Conservation (phyloP, 441 rosid genomes). For the Kokia cookei region DNA sequence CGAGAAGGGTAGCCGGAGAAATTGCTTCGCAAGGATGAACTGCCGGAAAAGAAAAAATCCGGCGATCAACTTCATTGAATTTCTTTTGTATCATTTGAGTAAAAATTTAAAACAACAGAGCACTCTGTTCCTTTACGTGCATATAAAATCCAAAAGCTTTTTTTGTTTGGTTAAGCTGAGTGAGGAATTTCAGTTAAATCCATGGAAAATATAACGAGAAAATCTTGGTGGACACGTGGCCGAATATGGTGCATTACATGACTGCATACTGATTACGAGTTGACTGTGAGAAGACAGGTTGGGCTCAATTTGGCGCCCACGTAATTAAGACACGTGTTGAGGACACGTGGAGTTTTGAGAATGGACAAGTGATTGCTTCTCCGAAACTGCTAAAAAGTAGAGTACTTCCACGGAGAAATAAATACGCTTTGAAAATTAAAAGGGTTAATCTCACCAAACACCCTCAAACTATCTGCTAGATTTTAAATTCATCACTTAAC, state of each 20-base stretch:
- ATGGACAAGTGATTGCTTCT: slow-evolving; percentile 15
- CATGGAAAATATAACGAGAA: slow-evolving; percentile 5
- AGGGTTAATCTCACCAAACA: neutral
- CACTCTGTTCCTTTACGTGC: neutral
- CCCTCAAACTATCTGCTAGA: no score
- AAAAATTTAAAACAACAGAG: neutral
- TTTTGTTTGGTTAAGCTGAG: neutral
- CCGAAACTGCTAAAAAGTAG: slow-evolving; percentile 15
- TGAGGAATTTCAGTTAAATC: neutral
- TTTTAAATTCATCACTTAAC: no score
- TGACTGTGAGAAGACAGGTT: slow-evolving; percentile 6
- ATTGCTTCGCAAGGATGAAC: slow-evolving; percentile 61
- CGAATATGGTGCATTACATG: neutral
- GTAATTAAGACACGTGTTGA: slow-evolving; percentile 12
- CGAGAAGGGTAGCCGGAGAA: slow-evolving; percentile 45
- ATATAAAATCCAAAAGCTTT: neutral
- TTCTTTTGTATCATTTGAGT: slow-evolving; percentile 36
- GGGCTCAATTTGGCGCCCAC: slow-evolving; percentile 10
- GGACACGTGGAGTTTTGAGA: slow-evolving; percentile 20
- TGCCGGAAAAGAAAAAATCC: slow-evolving; percentile 60
- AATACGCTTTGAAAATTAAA: neutral
- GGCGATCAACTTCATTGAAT: slow-evolving; percentile 31
- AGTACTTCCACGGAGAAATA: neutral
- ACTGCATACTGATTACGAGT: neutral
- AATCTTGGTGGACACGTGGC: slow-evolving; percentile 35